These are phyloP conservation scores for Ogataea paraovalis DNA, from an alignment of 805 yeast species.

Conservation along the genomic window DNA sequence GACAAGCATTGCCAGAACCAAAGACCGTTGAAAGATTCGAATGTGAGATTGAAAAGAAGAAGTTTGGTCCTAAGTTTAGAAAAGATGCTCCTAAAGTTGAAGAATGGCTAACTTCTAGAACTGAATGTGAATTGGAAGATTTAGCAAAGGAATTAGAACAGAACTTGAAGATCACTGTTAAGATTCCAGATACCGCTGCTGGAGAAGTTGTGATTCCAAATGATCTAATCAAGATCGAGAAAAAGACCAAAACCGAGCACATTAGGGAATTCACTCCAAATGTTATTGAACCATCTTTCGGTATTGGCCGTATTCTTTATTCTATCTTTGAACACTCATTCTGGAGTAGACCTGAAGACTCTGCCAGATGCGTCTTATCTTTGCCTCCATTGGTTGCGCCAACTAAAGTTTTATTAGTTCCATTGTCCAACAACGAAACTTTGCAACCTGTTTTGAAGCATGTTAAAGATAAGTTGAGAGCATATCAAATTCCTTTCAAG, in stretches of 20 bases:
- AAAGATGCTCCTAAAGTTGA: conserved; percentile 94
- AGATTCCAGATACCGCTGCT: conserved; percentile 60
- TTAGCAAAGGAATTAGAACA: conserved; percentile 63
- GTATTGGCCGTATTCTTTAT: conserved; percentile 96
- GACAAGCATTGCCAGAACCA: conserved; percentile 86
- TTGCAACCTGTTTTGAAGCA: conserved; percentile 70
- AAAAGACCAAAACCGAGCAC: conserved; percentile 79
- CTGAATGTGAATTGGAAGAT: conserved; percentile 80
- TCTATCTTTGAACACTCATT: conserved; percentile 89
- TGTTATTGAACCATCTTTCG: conserved; percentile 98
- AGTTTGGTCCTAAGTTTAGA: conserved; percentile 97
- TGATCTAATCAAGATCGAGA: conserved; percentile 68
- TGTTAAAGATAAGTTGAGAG: conserved; percentile 68
- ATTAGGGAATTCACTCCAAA: conserved; percentile 94
- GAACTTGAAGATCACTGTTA: conserved; percentile 61
- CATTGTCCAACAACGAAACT: conserved; percentile 80
- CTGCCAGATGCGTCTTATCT: conserved; percentile 78
- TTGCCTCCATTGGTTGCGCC: conserved; percentile 97
- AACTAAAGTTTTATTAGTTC: conserved; percentile 92
- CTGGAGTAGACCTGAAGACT: conserved; percentile 92
- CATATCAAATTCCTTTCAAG: conserved; percentile 85
- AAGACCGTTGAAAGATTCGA: conserved; percentile 76
- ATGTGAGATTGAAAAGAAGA: conserved; percentile 86
- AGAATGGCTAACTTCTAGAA: conserved; percentile 66
- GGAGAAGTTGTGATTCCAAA: conserved; percentile 60